Evolutionary conservation across 192 early-diverging fungal species (phyloP), one percentile per base, ranked within the genome.

Genomic region (Backusella tuberculispora): DNA sequence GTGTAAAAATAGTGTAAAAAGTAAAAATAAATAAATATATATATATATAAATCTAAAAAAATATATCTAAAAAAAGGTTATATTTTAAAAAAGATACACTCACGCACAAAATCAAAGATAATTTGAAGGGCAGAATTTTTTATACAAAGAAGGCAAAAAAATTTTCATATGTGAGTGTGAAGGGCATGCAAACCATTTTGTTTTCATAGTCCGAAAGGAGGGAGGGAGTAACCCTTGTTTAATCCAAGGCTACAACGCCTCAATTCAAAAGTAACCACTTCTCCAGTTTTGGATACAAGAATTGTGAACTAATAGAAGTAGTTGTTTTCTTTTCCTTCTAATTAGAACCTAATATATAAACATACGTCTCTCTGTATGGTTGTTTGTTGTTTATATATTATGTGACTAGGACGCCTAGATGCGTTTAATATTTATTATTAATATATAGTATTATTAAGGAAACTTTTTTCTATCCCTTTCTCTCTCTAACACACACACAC

Each of bases 181-280:
- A 53, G 48, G 48, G 48, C 48, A 53, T 53, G 48, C 48, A 53
- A 53, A 21, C 48, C n/a, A 53, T 53, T 53, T 53, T 53, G 8
- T 53, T 53, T 53, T 53, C 19, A 53, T 19, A 53, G 50, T 53
- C 50, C 50, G 50, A 21, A 19, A 48, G 8, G n/a, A 53, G 10
- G 50, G n/a, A 21, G 50, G 17, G 17, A 3, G n/a, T 3, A 6
- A 53, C 50, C 50, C 50, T 53, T 24, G 50, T 53, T 53, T 3
- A 21, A 53, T 53, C 50, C 7, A 19, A 53, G 50, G n/a, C n/a
- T 5, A 7, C 8, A n/a, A 50, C 19, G 19, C 17, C 29, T 34
- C 29, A 34, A 34, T 34, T 34, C 29, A 34, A 2, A 34, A 34
- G 29, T 34, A 34, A 34, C 29, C 29, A 34, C 29, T 34, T 1